Evolutionary conservation across 805 yeast genomes (phyloP).

Genomic region (Saturnispora sekii): DNA sequence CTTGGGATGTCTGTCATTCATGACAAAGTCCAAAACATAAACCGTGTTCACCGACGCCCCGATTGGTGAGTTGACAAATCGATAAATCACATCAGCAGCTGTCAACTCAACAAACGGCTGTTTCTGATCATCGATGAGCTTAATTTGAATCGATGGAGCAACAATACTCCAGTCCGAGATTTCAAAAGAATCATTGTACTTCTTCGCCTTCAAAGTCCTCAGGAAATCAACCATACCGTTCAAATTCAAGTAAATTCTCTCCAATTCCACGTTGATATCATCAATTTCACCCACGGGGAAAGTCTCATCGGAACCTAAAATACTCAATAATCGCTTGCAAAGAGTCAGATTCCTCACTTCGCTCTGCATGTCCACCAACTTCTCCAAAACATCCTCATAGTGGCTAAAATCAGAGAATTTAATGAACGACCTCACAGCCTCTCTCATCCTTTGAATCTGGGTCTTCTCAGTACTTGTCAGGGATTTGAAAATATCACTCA

Average conservation of each 20-base stretch:
- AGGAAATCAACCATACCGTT: conserved; percentile 21
- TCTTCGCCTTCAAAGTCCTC: conserved; percentile 22
- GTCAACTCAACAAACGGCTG: conserved; percentile 68
- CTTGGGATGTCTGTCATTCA: conserved; percentile 51
- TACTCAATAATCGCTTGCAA: conserved; percentile 17
- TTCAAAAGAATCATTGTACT: conserved; percentile 27
- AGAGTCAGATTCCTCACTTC: conserved; percentile 17
- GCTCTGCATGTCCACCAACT: conserved; percentile 17
- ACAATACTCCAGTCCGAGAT: conserved; percentile 46
- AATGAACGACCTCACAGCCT: conserved; percentile 24
- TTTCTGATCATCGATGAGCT: conserved; percentile 50
- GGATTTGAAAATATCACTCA: conserved; percentile 41
- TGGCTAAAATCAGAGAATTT: conserved; percentile 22
- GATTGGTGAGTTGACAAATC: conserved; percentile 52
- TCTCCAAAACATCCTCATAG: conserved; percentile 13
- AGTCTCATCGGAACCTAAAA: not conserved
- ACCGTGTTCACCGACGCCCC: conserved; percentile 61
- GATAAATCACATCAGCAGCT: conserved; percentile 50
- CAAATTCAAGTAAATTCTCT: conserved; percentile 18
- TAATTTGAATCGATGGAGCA: conserved; percentile 65
- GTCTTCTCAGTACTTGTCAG: conserved; percentile 30
- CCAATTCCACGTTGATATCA: conserved; percentile 21
- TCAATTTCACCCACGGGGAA: conserved; percentile 7
- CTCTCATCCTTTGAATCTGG: conserved; percentile 33
- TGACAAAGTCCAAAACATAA: conserved; percentile 58